Percentiles rank a stretch among this genome's conserved stretches.
Evolutionary conservation across 805 yeast genomes (phyloP).

Genomic region (Spathaspora boniae): DNA sequence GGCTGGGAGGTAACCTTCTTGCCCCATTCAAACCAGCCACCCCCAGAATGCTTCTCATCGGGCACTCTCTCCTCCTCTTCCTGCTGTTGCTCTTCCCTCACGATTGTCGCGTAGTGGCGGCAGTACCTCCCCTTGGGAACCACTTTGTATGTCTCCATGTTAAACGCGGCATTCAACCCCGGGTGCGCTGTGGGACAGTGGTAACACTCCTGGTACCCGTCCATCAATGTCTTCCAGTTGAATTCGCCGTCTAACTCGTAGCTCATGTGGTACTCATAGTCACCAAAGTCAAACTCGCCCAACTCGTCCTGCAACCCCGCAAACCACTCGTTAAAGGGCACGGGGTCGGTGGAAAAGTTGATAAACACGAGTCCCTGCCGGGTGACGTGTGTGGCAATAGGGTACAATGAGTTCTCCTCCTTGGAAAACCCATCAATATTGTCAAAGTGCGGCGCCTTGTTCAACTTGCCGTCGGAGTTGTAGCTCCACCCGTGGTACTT

Average conservation of each 20-base stretch:
- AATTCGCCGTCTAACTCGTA: conserved; percentile 61
- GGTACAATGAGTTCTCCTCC: conserved; percentile 52
- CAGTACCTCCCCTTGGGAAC: conserved; percentile 58
- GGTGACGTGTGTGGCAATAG: conserved; percentile 52
- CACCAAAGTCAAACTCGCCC: conserved; percentile 56
- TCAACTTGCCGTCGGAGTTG: conserved; percentile 55
- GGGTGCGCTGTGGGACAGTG: conserved; percentile 70
- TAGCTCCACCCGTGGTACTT: conserved; percentile 66
- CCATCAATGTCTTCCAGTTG: conserved; percentile 67
- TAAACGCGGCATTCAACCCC: conserved; percentile 53
- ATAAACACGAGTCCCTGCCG: conserved; percentile 55
- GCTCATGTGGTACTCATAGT: conserved; percentile 62
- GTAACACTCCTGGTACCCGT: conserved; percentile 65
- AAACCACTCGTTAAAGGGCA: conserved; percentile 52
- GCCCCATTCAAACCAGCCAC: conserved; percentile 43
- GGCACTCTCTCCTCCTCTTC: conserved; percentile 27
- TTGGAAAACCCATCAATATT: conserved; percentile 56
- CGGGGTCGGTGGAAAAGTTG: conserved; percentile 45
- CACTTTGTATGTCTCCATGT: conserved; percentile 63
- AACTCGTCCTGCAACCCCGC: conserved; percentile 49
- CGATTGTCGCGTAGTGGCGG: conserved; percentile 58
- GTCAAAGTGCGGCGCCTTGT: conserved; percentile 62
- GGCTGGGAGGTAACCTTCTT: conserved; percentile 10
- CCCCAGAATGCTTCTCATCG: conserved; percentile 44
- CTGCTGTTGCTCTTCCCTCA: conserved; percentile 28